Evolutionary conservation across 176 grass and related monocot species (phyloP).

Genomic region (Puccinellia tenuiflora): DNA sequence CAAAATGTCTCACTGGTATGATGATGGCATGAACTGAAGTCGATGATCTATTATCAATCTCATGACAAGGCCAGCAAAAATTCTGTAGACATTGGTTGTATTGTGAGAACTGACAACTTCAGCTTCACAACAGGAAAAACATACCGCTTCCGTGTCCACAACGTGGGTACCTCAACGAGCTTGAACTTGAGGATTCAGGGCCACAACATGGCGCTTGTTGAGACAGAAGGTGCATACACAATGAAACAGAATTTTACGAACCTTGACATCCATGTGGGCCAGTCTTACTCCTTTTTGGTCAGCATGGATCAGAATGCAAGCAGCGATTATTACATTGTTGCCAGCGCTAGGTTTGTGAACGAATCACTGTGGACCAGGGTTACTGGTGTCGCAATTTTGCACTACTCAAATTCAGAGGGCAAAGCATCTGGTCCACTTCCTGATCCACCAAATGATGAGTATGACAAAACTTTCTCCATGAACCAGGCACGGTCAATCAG

Average conservation of each 20-base stretch:
- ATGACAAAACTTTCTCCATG: constrained; percentile 91
- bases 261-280: constrained; percentile 89
- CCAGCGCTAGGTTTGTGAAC: constrained; percentile 85
- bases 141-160: constrained; percentile 85
- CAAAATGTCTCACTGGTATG: not conserved
- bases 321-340: constrained; percentile 90
- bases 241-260: constrained; percentile 84
- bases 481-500: constrained; percentile 94
- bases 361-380: constrained; percentile 75
- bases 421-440: constrained; percentile 86
- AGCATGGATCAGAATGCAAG: constrained; percentile 97
- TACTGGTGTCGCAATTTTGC: constrained; percentile 79
- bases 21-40: not conserved
- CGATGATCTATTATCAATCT: not conserved
- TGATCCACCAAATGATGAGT: constrained; percentile 82
- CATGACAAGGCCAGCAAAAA: not conserved
- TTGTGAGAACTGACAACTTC: not conserved
- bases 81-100: not conserved
- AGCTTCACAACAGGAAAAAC: constrained; percentile 63
- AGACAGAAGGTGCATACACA: constrained; percentile 89
- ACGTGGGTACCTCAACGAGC: constrained; percentile 80
- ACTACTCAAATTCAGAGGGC: constrained; percentile 88
- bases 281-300: constrained; percentile 90
- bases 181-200: constrained; percentile 92
- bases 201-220: constrained; percentile 77